Evolutionary conservation across 495 filamentous ascomycete species (phyloP), one percentile per base, ranked within the genome.

Genomic region (Hypoxylon lienhwacheense): DNA sequence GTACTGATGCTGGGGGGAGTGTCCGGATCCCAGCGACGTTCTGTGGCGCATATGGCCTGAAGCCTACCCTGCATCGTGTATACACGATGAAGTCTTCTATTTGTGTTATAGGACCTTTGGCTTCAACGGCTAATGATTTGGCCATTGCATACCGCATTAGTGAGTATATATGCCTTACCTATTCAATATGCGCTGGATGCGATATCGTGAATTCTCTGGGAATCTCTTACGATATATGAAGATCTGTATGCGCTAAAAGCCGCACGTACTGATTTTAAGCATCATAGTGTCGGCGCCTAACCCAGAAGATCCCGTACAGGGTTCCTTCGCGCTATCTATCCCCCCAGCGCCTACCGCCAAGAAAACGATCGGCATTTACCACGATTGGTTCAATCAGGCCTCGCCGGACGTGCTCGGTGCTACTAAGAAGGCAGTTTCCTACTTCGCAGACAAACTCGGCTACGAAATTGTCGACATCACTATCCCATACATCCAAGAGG

Each of bases 21-120:
- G 84, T 96, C 47, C 82, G 92, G 7, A 82, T 96, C 42, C 92
- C 92, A 0, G 73, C 88, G 0, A 80, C 83, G 17, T 95, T 87
- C 71, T 95, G 90, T 66, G 92, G 92, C 25, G 72, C 90, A 12
- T 97, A 87, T 73, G 92, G 92, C 10, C 80, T 97, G 25, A 97
- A 97, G 65, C 81, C 91, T 1, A 86, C 82, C 3, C 85, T 95
- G 57, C 80, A 85, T 59, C 83, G 92, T n/a, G 75, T 89, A 10
- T 28, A 31, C 26, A 68, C 75, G 7, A 79, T 78, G 53, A 85
- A 80, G 17, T 77, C 80, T 3, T 82, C 80, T 12, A 80, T 86
- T 8, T 83, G 77, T 48, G 87, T 92, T 2, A 63, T 79, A 19
- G 92, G 91, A 0, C 92, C 92, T 10, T 78, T 97, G 61, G 85